Percentiles rank a stretch among this genome's conserved stretches.
phyloP scores from a whole-genome alignment of 2,329 filamentous ascomycete genomes.

The Fusarium virguliforme region DNA sequence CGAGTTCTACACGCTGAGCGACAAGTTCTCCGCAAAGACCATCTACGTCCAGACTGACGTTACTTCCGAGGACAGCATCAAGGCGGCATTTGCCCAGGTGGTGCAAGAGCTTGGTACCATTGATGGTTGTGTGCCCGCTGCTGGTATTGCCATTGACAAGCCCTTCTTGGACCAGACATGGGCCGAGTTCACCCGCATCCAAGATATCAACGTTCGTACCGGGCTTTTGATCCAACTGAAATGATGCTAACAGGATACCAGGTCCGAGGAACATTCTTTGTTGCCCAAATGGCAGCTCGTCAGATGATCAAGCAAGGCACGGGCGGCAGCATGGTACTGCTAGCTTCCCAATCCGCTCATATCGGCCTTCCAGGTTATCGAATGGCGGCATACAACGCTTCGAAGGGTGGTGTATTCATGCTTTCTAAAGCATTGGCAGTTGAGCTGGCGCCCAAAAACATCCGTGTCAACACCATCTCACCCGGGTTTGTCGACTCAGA shows the following conservation, averaged over 20 bases:
- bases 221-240: background rate
- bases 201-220: constrained; percentile 60
- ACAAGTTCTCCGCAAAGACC: constrained; percentile 47
- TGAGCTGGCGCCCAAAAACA: constrained; percentile 57
- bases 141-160: constrained; percentile 62
- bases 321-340: constrained; percentile 58
- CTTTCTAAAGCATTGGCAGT: constrained; percentile 59
- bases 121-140: constrained; percentile 55
- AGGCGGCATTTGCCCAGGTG: constrained; percentile 46
- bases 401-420: constrained; percentile 61
- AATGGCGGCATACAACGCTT: constrained; percentile 61
- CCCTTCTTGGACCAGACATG: constrained; percentile 63
- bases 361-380: constrained; percentile 45
- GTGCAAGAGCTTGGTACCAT: constrained; percentile 50
- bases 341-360: constrained; percentile 48
- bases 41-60: constrained; percentile 55
- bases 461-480: constrained; percentile 59
- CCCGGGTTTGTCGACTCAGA: constrained; percentile 59
- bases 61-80: constrained; percentile 51
- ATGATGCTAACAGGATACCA: constrained; percentile 27
- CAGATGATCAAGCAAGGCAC: constrained; percentile 60
- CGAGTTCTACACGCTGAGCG: constrained; percentile 49
- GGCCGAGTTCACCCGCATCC: constrained; percentile 59
- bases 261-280: constrained; percentile 62
- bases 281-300: constrained; percentile 58